Percentiles rank a stretch among this genome's conserved stretches.
These are phyloP conservation scores for Plantago ovata DNA, from an alignment of 257 asterid species.

Conservation along the genomic window DNA sequence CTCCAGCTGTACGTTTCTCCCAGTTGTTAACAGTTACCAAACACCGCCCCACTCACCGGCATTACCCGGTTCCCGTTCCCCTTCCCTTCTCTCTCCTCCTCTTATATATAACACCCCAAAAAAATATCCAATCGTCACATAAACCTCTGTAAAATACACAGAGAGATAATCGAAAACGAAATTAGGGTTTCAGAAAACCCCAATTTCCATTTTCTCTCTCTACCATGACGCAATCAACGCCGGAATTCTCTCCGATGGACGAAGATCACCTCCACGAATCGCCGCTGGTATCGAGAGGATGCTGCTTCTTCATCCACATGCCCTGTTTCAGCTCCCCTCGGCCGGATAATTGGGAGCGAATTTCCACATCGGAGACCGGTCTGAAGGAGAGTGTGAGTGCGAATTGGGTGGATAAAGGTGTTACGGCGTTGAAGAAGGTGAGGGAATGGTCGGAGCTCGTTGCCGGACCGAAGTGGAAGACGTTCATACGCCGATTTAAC, in stretches of 20 bases:
- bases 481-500: conserved; percentile 75
- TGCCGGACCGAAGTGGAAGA: conserved; percentile 96
- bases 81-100: conserved; percentile 1
- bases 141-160: background rate
- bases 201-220: background rate
- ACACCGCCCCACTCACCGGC: conserved; percentile 15
- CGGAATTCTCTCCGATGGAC: conserved; percentile 11
- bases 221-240: conserved; percentile 16
- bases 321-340: conserved; percentile 44
- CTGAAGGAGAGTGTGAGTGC: conserved; percentile 12
- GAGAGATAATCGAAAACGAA: conserved; percentile 1
- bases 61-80: conserved; percentile 23
- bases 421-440: conserved; percentile 44
- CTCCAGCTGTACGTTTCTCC: conserved; percentile 13
- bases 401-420: conserved; percentile 44
- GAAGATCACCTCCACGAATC: conserved; percentile 17
- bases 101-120: background rate
- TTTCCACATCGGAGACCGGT: conserved; percentile 41
- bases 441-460: conserved; percentile 83
- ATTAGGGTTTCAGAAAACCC: conserved; percentile 28
- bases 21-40: conserved; percentile 15
- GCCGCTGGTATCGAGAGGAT: conserved; percentile 40
- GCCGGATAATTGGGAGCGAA: conserved; percentile 56
- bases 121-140: no score
- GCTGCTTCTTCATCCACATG: conserved; percentile 49